phyloP scores from a whole-genome alignment of 129 eudicot species.

The Centella asiatica region DNA sequence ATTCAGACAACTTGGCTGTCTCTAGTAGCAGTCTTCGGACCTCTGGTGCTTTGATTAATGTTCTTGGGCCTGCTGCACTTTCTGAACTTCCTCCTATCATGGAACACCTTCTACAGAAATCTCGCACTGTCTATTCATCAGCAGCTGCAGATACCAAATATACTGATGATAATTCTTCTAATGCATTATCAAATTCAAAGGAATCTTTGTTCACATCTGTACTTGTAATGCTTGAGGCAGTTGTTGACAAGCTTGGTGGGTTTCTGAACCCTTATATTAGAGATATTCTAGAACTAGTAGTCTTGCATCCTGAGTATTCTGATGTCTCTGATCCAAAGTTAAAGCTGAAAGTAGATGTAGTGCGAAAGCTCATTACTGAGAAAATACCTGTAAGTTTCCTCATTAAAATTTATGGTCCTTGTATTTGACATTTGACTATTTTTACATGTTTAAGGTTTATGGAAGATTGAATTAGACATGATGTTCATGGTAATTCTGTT shows the following conservation, averaged over 20 bases:
- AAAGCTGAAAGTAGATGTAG: conserved; percentile 62
- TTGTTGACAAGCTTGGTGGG: conserved; percentile 72
- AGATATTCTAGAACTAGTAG: conserved; percentile 53
- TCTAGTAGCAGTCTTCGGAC: conserved; percentile 67
- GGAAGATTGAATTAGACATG: background rate
- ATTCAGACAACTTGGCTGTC: conserved; percentile 43
- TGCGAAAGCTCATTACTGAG: conserved; percentile 55
- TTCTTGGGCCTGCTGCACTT: conserved; percentile 75
- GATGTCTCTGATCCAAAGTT: conserved; percentile 35
- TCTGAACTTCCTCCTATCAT: conserved; percentile 81
- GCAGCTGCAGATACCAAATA: conserved; percentile 15
- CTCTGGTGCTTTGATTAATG: conserved; percentile 66
- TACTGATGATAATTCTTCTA: conserved; percentile 13
- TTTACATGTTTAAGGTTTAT: background rate
- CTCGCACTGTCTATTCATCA: conserved; percentile 24
- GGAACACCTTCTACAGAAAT: conserved; percentile 44
- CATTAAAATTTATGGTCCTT: background rate
- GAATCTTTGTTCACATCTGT: conserved; percentile 50
- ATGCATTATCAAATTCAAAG: conserved; percentile 17
- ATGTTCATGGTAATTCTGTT: background rate
- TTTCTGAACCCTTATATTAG: conserved; percentile 74
- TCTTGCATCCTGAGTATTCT: conserved; percentile 51
- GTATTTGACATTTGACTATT: background rate
- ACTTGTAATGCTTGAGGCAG: conserved; percentile 65
- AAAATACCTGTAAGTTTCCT: conserved; percentile 64